These are phyloP conservation scores for Tubosaeta brunneosetosa DNA, from an alignment of 768 basidiomycete genomes.

Conservation along the genomic window DNA sequence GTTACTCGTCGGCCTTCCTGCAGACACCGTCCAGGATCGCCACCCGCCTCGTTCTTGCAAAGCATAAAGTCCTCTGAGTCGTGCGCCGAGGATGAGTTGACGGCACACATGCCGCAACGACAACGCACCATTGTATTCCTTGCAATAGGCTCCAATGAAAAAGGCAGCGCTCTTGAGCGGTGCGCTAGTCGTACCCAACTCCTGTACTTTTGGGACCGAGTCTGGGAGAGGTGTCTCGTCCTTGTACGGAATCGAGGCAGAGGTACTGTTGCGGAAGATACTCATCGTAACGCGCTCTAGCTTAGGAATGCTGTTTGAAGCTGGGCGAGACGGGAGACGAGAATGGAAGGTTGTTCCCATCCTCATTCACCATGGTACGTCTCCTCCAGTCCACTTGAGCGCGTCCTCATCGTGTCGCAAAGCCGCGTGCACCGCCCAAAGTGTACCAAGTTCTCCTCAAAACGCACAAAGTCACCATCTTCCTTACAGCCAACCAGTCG, in stretches of 20 bases:
- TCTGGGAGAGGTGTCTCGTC: slow-evolving; percentile 65
- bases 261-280: slow-evolving; percentile 46
- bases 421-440: slow-evolving; percentile 59
- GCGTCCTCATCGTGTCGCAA: neutral
- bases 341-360: slow-evolving; percentile 26
- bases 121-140: slow-evolving; percentile 90
- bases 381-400: neutral
- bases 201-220: slow-evolving; percentile 72
- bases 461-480: slow-evolving; percentile 66
- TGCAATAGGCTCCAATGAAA: slow-evolving; percentile 95
- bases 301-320: slow-evolving; percentile 6
- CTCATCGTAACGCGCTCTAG: slow-evolving; percentile 39
- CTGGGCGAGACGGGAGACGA: slow-evolving; percentile 16
- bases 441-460: slow-evolving; percentile 66
- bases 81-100: neutral
- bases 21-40: slow-evolving; percentile 85
- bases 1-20: slow-evolving; percentile 96
- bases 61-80: slow-evolving; percentile 89
- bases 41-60: slow-evolving; percentile 85
- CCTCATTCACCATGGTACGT: slow-evolving; percentile 17
- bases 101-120: neutral
- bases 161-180: slow-evolving; percentile 95
- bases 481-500: slow-evolving; percentile 51
- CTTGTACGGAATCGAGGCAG: slow-evolving; percentile 47
- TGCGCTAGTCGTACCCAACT: slow-evolving; percentile 85